A percentile compares a stretch with the other conserved stretches of the same genome.
These are phyloP conservation scores for Tetrahymena malaccensis DNA, from an alignment of 73 alveolate species.

Conservation along the genomic window DNA sequence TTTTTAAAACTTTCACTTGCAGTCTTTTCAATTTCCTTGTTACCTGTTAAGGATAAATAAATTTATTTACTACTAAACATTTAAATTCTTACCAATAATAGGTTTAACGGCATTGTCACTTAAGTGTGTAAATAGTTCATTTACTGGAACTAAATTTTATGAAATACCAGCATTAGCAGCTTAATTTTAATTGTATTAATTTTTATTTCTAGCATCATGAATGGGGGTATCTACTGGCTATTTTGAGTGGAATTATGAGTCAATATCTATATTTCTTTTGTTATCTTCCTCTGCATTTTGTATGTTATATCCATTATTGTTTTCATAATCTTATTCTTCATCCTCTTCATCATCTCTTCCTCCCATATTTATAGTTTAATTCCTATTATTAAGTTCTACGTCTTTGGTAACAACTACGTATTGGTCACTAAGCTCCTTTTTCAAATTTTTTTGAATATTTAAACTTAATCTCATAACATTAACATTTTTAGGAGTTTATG, in stretches of 20 bases:
- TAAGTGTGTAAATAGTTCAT: conserved; percentile 77
- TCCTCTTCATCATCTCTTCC: conserved; percentile 52
- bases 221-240: neutral
- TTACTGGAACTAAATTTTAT: conserved; percentile 46
- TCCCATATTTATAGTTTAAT: conserved; percentile 56
- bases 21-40: conserved; percentile 85
- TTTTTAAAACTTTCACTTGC: conserved; percentile 55
- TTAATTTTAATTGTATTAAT: neutral
- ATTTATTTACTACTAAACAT: too few relatives aligned
- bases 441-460: conserved; percentile 62
- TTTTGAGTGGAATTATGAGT: conserved; percentile 1
- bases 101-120: conserved; percentile 95
- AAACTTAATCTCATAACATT: conserved; percentile 63
- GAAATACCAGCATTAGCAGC: neutral
- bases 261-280: conserved; percentile 5
- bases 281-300: neutral
- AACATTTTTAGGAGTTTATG: conserved; percentile 35
- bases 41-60: neutral
- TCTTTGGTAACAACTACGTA: conserved; percentile 43
- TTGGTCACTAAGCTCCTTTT: conserved; percentile 46
- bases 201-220: neutral
- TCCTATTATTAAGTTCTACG: conserved; percentile 42
- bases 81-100: conserved; percentile 59
- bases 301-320: conserved; percentile 9
- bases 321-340: conserved; percentile 37